Conservation (phyloP, 225 moss, liverwort and hornwort genomes). For the Marchantia polymorpha region DNA sequence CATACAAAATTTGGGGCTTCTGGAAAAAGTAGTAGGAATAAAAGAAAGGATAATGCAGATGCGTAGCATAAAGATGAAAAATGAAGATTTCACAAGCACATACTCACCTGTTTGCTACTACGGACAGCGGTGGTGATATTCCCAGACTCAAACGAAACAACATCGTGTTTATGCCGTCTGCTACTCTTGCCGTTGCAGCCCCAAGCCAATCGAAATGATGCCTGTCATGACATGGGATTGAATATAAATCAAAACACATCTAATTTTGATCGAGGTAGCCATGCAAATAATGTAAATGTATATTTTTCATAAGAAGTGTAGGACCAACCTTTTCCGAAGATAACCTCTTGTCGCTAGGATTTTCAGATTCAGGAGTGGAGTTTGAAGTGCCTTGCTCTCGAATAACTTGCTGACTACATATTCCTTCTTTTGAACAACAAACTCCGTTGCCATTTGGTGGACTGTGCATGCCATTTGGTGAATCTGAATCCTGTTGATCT, state of each 20-base stretch:
- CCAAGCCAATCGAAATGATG: slow-evolving; percentile 70
- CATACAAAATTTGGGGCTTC: neutral
- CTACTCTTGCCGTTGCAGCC: slow-evolving; percentile 45
- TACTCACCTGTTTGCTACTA: slow-evolving; percentile 73
- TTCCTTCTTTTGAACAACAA: slow-evolving; percentile 47
- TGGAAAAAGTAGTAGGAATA: neutral
- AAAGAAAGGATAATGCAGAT: neutral
- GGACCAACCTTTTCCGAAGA: slow-evolving; percentile 57
- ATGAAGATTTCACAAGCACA: neutral
- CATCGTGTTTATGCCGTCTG: slow-evolving; percentile 59
- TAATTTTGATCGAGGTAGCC: neutral
- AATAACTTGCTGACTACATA: slow-evolving; percentile 54
- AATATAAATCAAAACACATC: neutral
- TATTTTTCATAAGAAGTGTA: neutral
- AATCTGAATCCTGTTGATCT: slow-evolving; percentile 41
- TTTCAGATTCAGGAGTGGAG: slow-evolving; percentile 43
- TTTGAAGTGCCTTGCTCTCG: slow-evolving; percentile 40
- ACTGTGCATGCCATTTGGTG: slow-evolving; percentile 33
- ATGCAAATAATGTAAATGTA: neutral
- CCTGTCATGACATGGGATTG: slow-evolving; percentile 33
- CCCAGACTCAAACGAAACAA: slow-evolving; percentile 76
- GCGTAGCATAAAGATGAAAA: neutral
- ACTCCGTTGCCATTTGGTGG: slow-evolving; percentile 44
- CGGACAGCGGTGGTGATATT: slow-evolving; percentile 71
- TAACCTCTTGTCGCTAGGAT: slow-evolving; percentile 37